These are phyloP conservation scores for Pythium plurisporium DNA, from an alignment of 352 stramenopile genomes.

Conservation along the genomic window DNA sequence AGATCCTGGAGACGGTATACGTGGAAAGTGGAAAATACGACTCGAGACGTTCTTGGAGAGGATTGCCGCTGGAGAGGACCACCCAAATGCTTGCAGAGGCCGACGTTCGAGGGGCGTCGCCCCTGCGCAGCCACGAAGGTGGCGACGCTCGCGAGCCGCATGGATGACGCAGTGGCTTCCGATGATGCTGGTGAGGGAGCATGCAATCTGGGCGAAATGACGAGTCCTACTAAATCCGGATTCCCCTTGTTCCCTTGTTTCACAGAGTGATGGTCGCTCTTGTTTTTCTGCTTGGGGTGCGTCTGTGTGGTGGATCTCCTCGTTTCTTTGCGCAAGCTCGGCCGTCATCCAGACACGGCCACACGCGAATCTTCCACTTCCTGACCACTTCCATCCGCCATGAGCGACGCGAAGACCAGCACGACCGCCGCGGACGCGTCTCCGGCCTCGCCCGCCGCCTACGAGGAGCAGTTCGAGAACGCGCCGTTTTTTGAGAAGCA, in stretches of 20 bases:
- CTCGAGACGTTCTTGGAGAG: neutral
- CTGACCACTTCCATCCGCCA: neutral
- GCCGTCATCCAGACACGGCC: neutral
- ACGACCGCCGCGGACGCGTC: slow-evolving; percentile 5
- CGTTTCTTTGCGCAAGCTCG: slow-evolving; percentile 26
- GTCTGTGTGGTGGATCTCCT: slow-evolving; percentile 7
- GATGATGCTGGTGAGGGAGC: too few relatives aligned
- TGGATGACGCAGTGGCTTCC: too few relatives aligned
- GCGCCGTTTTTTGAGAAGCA: slow-evolving; percentile 77
- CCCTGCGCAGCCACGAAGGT: too few relatives aligned
- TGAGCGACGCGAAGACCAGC: slow-evolving; percentile 11
- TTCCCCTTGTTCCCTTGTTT: neutral
- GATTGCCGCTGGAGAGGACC: too few relatives aligned
- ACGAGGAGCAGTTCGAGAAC: slow-evolving; percentile 46
- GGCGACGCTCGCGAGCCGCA: too few relatives aligned
- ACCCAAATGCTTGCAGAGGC: too few relatives aligned
- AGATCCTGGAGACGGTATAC: neutral
- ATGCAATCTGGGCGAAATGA: too few relatives aligned
- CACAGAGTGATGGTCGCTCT: neutral
- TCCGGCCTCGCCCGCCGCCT: slow-evolving; percentile 26
- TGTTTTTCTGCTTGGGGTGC: slow-evolving; percentile 25
- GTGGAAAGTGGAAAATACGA: neutral
- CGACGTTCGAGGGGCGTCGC: too few relatives aligned
- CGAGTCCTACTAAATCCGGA: slow-evolving; percentile 1
- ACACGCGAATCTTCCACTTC: slow-evolving; percentile 6